Conservation (phyloP, 2,329 filamentous ascomycete genomes). For the Mariannaea sp. region DNA sequence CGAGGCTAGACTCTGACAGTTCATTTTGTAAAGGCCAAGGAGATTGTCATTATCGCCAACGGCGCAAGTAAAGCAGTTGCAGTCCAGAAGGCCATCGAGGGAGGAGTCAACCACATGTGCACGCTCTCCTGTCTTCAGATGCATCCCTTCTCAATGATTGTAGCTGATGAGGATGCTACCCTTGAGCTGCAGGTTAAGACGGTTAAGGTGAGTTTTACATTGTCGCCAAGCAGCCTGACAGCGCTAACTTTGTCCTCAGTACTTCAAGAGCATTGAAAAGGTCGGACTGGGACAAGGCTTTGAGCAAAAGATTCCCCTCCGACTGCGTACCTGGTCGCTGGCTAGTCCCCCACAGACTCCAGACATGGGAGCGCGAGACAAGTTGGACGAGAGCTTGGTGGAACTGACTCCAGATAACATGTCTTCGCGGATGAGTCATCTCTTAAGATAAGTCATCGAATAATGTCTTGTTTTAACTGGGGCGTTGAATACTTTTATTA, state of each 20-base stretch:
- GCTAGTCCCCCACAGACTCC: neutral
- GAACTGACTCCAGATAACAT: slow-evolving; percentile 14
- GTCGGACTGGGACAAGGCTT: neutral
- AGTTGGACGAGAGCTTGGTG: neutral
- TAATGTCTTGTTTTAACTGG: too few species aligned
- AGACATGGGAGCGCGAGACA: neutral
- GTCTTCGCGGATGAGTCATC: slow-evolving; percentile 2
- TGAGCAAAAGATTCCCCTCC: neutral
- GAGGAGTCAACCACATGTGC: slow-evolving; percentile 80
- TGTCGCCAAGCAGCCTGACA: neutral
- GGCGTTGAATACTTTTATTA: too few species aligned
- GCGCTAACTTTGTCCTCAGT: slow-evolving; percentile 3
- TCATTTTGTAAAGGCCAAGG: slow-evolving; percentile 41
- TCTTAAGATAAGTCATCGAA: too few species aligned
- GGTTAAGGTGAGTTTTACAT: slow-evolving; percentile 49
- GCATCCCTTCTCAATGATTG: slow-evolving; percentile 73
- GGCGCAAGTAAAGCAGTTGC: slow-evolving; percentile 75
- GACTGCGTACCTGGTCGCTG: neutral
- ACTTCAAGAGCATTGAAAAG: slow-evolving; percentile 15
- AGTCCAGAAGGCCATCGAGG: slow-evolving; percentile 73
- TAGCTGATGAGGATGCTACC: slow-evolving; percentile 75
- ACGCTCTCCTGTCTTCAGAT: slow-evolving; percentile 75
- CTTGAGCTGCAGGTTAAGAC: slow-evolving; percentile 69
- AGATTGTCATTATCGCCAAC: slow-evolving; percentile 75
- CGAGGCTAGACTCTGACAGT: neutral